A percentile compares a stretch with the other conserved stretches of the same genome.
phyloP scores from a whole-genome alignment of 2,329 filamentous ascomycete species.

The Exophiala calicioides region DNA sequence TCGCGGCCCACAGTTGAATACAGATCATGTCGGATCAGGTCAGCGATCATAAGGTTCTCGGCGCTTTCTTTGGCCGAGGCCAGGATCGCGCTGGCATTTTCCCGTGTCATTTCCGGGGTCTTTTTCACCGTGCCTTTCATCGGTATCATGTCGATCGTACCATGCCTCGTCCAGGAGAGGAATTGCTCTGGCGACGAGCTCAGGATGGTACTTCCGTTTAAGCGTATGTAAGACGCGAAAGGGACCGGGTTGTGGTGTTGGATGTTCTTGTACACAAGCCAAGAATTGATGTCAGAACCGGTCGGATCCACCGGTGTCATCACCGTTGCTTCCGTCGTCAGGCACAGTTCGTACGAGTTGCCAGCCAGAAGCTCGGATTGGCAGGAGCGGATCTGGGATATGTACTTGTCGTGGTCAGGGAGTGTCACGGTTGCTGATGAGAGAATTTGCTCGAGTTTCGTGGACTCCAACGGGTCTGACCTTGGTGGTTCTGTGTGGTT shows the following conservation, averaged over 20 bases:
- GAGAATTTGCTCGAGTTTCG: slow-evolving; percentile 31
- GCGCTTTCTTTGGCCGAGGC: slow-evolving; percentile 85
- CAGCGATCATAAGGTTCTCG: slow-evolving; percentile 97
- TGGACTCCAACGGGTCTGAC: slow-evolving; percentile 29
- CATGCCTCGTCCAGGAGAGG: slow-evolving; percentile 64
- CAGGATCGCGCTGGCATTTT: slow-evolving; percentile 70
- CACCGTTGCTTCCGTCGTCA: slow-evolving; percentile 74
- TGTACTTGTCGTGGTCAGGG: slow-evolving; percentile 57
- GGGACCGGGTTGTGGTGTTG: slow-evolving; percentile 74
- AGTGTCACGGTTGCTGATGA: slow-evolving; percentile 34
- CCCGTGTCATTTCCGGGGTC: slow-evolving; percentile 65
- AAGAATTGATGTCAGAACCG: slow-evolving; percentile 57
- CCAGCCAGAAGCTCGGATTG: slow-evolving; percentile 72
- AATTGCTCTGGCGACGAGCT: slow-evolving; percentile 90
- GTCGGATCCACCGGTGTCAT: slow-evolving; percentile 37
- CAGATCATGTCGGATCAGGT: slow-evolving; percentile 90
- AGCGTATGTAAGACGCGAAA: slow-evolving; percentile 77
- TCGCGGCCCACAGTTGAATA: slow-evolving; percentile 47
- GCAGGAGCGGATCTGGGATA: slow-evolving; percentile 66
- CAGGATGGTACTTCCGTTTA: slow-evolving; percentile 70
- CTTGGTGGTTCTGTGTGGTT: slow-evolving; percentile 26
- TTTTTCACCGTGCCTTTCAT: slow-evolving; percentile 98
- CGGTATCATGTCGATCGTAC: slow-evolving; percentile 68
- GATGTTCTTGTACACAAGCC: slow-evolving; percentile 72
- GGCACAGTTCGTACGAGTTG: slow-evolving; percentile 82